Percentiles rank a stretch among this genome's conserved stretches.
phyloP scores from a whole-genome alignment of 306 rosid species.

The Pterocarpus macrocarpus region DNA sequence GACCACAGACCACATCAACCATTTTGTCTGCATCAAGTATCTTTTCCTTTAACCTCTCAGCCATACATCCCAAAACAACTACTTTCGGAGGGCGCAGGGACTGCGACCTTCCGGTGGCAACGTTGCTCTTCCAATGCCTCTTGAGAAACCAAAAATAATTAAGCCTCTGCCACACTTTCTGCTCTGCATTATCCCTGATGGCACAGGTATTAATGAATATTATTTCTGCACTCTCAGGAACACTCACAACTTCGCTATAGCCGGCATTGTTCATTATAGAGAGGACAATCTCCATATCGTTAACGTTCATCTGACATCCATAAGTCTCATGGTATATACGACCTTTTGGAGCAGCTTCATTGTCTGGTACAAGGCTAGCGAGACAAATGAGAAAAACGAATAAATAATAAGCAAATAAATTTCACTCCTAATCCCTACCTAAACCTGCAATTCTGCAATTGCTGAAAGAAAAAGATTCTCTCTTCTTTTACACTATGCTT shows the following conservation, averaged over 20 bases:
- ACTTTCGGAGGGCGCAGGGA: constrained; percentile 86
- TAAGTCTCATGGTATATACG: constrained; percentile 97
- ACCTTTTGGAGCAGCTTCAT: constrained; percentile 68
- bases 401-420: constrained; percentile 10
- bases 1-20: constrained; percentile 98
- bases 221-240: constrained; percentile 90
- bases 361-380: constrained; percentile 60
- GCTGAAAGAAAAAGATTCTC: neutral
- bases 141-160: constrained; percentile 99
- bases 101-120: constrained; percentile 77
- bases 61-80: constrained; percentile 98
- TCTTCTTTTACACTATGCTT: neutral
- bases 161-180: constrained; percentile 99
- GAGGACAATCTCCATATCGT: constrained; percentile 94
- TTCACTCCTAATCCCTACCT: constrained; percentile 30
- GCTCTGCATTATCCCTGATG: constrained; percentile 97
- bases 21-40: constrained; percentile 93
- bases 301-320: constrained; percentile 97
- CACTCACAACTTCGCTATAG: constrained; percentile 72
- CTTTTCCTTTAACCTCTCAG: constrained; percentile 96
- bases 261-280: constrained; percentile 93
- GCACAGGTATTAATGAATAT: constrained; percentile 98
- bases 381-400: constrained; percentile 12
- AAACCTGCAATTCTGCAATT: constrained; percentile 29
- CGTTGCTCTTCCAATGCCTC: constrained; percentile 91